Conservation (phyloP, 176 grass and related monocot genomes). For the Neostapfia colusana region DNA sequence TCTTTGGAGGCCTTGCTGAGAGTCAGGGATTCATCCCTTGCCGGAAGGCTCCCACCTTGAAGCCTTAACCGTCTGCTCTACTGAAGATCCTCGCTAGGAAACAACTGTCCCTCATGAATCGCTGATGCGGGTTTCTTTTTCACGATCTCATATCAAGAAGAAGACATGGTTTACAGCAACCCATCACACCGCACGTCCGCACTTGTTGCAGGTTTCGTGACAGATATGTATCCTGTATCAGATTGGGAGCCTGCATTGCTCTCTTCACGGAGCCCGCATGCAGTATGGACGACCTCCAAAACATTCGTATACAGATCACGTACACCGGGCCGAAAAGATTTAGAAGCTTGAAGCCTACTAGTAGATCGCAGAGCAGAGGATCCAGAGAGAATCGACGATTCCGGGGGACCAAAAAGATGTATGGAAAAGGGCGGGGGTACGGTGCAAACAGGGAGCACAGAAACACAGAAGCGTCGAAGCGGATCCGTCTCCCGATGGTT, state of each 20-base stretch:
- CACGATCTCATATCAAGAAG: too few relatives aligned
- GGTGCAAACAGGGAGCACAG: neutral
- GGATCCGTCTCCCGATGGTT: neutral
- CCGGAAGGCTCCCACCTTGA: too few relatives aligned
- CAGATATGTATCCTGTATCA: neutral
- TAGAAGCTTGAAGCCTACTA: neutral
- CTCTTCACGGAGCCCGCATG: neutral
- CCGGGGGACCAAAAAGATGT: neutral
- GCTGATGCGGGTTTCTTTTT: neutral
- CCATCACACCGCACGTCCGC: too few relatives aligned
- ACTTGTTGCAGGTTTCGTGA: too few relatives aligned
- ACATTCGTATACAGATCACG: constrained; percentile 17
- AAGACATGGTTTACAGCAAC: too few relatives aligned
- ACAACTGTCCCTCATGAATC: neutral
- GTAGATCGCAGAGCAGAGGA: neutral
- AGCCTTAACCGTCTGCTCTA: too few relatives aligned
- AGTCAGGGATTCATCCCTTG: too few relatives aligned
- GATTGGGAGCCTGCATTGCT: neutral
- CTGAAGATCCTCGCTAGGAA: neutral
- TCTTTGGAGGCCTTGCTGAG: too few relatives aligned
- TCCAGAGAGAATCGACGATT: neutral
- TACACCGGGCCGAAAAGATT: neutral
- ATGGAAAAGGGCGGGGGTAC: neutral
- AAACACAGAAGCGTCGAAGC: neutral
- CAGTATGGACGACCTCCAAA: neutral